phyloP scores from a whole-genome alignment of 352 stramenopile species.

The Phytopythium litorale region DNA sequence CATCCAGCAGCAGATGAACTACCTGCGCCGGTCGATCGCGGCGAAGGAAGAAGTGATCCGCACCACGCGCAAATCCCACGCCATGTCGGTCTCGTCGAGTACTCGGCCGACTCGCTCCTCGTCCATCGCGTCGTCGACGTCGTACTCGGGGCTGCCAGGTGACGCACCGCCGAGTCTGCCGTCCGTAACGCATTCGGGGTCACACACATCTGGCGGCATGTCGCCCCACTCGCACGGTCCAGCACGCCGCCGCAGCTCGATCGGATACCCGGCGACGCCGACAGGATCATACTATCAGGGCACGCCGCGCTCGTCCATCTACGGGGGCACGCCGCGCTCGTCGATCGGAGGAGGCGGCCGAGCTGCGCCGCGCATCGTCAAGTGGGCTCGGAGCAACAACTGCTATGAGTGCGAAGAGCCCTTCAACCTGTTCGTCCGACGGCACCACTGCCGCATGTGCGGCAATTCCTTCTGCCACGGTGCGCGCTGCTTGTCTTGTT shows the following conservation, averaged over 20 bases:
- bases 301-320: slow-evolving; percentile 18
- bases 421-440: slow-evolving; percentile 81
- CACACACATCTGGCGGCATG: slow-evolving; percentile 19
- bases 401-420: slow-evolving; percentile 83
- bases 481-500: slow-evolving; percentile 8
- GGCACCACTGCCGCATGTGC: slow-evolving; percentile 86
- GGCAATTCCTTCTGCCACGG: slow-evolving; percentile 84
- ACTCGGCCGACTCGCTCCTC: slow-evolving; percentile 63
- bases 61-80: slow-evolving; percentile 42
- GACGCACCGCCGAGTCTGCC: slow-evolving; percentile 31
- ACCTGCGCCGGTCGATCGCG: slow-evolving; percentile 66
- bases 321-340: slow-evolving; percentile 20
- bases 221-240: slow-evolving; percentile 23
- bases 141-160: slow-evolving; percentile 24
- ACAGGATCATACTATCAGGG: slow-evolving; percentile 34
- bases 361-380: slow-evolving; percentile 58
- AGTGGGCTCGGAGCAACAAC: slow-evolving; percentile 75
- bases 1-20: slow-evolving; percentile 83
- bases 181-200: slow-evolving; percentile 33
- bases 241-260: slow-evolving; percentile 21
- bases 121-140: slow-evolving; percentile 55
- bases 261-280: slow-evolving; percentile 24
- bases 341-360: slow-evolving; percentile 23
- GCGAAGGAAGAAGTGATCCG: slow-evolving; percentile 54
- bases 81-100: slow-evolving; percentile 62